Conservation (phyloP, 176 grass and related monocot species). For the Ensete ventricosum region DNA sequence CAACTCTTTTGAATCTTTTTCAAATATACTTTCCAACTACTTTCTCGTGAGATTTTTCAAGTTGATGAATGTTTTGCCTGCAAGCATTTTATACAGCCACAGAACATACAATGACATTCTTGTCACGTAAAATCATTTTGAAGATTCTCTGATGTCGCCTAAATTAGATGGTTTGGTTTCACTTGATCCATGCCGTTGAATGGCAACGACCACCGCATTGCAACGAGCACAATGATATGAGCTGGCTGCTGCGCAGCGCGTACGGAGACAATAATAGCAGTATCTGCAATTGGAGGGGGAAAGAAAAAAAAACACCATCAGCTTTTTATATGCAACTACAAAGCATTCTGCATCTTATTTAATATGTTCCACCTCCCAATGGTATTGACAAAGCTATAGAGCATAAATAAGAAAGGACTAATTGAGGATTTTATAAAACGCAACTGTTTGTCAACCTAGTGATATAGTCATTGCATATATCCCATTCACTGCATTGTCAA, state of each 20-base stretch:
- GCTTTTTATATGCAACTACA: background rate
- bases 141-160: background rate
- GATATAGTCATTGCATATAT: too few relatives aligned
- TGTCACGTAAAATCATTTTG: background rate
- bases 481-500: too few relatives aligned
- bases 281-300: conserved; percentile 42
- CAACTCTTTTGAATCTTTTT: too few relatives aligned
- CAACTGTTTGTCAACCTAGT: too few relatives aligned
- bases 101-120: background rate
- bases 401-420: too few relatives aligned
- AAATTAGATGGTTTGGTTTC: background rate
- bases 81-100: background rate
- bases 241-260: conserved; percentile 44
- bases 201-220: conserved; percentile 55
- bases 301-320: background rate
- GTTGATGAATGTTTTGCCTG: background rate
- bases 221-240: conserved; percentile 66
- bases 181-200: conserved; percentile 59
- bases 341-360: too few relatives aligned
- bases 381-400: too few relatives aligned
- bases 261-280: conserved; percentile 88
- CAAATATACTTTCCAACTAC: background rate
- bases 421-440: too few relatives aligned
- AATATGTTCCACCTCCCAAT: too few relatives aligned
- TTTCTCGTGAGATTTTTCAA: background rate